Evolutionary conservation across 2,329 filamentous ascomycete genomes (phyloP).

Genomic region (Zymoseptoria passerinii): DNA sequence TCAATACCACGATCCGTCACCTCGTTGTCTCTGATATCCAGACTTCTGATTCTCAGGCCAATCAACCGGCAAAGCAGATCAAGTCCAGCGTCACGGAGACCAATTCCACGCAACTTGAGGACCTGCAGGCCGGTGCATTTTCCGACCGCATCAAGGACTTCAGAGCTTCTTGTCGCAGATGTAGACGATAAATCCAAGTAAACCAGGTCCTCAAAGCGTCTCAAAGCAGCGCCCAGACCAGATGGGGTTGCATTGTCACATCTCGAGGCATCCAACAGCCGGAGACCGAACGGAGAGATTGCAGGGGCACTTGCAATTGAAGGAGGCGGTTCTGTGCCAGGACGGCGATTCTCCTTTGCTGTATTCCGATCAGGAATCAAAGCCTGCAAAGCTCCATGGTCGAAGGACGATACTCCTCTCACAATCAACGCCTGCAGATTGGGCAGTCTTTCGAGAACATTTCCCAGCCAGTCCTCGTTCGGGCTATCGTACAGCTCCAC

Average conservation of each 20-base stretch:
- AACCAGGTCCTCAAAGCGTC: slow-evolving; percentile 46
- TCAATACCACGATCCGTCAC: slow-evolving; percentile 49
- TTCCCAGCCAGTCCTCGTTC: slow-evolving; percentile 50
- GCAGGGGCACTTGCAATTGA: slow-evolving; percentile 16
- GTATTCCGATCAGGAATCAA: slow-evolving; percentile 29
- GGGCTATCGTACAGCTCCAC: slow-evolving; percentile 54
- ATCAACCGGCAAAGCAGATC: slow-evolving; percentile 46
- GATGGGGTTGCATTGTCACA: slow-evolving; percentile 52
- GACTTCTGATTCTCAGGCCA: slow-evolving; percentile 43
- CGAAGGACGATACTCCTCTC: slow-evolving; percentile 52
- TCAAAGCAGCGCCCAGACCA: slow-evolving; percentile 45
- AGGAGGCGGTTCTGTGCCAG: slow-evolving; percentile 25
- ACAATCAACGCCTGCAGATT: slow-evolving; percentile 53
- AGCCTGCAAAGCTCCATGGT: slow-evolving; percentile 49
- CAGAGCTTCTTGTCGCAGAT: slow-evolving; percentile 23
- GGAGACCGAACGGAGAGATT: slow-evolving; percentile 38
- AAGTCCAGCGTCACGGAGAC: slow-evolving; percentile 46
- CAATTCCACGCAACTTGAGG: slow-evolving; percentile 47
- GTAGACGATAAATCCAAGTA: slow-evolving; percentile 51
- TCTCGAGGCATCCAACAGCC: slow-evolving; percentile 48
- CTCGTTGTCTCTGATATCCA: slow-evolving; percentile 50
- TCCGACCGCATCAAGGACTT: slow-evolving; percentile 41
- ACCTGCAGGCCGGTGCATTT: slow-evolving; percentile 46
- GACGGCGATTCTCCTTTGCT: slow-evolving; percentile 19
- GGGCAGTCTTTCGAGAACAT: slow-evolving; percentile 50